These are phyloP conservation scores for Conticribra weissflogii DNA, from an alignment of 108 stramenopile genomes.

Conservation along the genomic window DNA sequence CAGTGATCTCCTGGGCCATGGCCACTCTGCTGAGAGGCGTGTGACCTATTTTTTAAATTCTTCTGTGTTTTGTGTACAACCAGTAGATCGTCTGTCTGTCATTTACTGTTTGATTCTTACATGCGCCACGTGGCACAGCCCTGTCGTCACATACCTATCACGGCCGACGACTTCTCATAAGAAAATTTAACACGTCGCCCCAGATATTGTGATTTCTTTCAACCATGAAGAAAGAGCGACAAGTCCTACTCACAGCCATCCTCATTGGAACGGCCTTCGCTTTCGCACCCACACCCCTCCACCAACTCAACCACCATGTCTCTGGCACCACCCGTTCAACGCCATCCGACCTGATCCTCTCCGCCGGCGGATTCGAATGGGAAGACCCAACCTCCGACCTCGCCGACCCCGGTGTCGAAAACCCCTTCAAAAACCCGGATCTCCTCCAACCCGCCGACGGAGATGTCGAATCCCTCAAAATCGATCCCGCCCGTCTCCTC, in stretches of 20 bases:
- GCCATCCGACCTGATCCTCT: neutral
- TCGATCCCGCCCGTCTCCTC: conserved; percentile 80
- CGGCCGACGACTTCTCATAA: too few relatives aligned
- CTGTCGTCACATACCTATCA: too few relatives aligned
- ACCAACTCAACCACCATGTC: neutral
- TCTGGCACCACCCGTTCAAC: neutral
- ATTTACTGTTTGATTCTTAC: too few relatives aligned
- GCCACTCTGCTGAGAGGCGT: too few relatives aligned
- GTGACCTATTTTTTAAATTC: too few relatives aligned
- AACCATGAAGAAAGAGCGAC: neutral
- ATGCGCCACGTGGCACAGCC: too few relatives aligned
- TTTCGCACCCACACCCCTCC: conserved; percentile 12
- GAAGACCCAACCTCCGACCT: conserved; percentile 72
- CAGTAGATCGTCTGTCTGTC: too few relatives aligned
- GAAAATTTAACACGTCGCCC: too few relatives aligned
- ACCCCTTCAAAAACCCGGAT: conserved; percentile 84
- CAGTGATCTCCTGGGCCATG: too few relatives aligned
- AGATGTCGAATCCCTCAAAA: conserved; percentile 50
- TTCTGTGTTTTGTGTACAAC: too few relatives aligned
- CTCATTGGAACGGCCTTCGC: conserved; percentile 18
- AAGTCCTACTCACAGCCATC: conserved; percentile 13
- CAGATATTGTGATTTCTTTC: too few relatives aligned
- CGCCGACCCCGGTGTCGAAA: conserved; percentile 79
- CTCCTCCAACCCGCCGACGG: conserved; percentile 32
- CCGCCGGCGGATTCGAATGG: conserved; percentile 88